Conservation (phyloP, 345 rosid species). For the Noccaea bulbosa region DNA sequence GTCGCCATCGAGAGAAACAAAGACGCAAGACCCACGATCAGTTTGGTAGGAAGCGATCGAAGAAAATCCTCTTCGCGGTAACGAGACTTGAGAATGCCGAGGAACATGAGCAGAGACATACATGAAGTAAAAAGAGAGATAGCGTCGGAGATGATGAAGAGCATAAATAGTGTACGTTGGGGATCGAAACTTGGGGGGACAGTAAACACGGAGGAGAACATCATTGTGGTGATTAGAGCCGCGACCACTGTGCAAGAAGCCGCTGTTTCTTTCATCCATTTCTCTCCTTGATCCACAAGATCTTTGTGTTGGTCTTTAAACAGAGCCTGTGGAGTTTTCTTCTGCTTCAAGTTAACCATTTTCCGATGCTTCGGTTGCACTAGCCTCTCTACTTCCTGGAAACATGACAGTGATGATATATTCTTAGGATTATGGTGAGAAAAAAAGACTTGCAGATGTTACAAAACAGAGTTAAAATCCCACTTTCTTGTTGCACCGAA, state of each 20-base stretch:
- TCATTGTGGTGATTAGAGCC: slow-evolving; percentile 61
- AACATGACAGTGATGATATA: neutral
- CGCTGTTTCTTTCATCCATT: slow-evolving; percentile 63
- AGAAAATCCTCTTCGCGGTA: slow-evolving; percentile 62
- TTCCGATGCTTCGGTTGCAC: slow-evolving; percentile 69
- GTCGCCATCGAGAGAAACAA: slow-evolving; percentile 72
- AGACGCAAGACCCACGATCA: slow-evolving; percentile 63
- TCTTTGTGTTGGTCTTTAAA: slow-evolving; percentile 60
- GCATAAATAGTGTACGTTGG: slow-evolving; percentile 29
- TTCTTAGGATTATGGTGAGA: neutral
- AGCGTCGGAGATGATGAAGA: slow-evolving; percentile 56
- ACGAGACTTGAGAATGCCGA: slow-evolving; percentile 61
- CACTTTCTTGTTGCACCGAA: neutral
- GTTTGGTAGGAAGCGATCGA: slow-evolving; percentile 49
- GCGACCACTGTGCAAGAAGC: slow-evolving; percentile 60
- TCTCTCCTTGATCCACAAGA: slow-evolving; percentile 52
- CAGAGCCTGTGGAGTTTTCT: slow-evolving; percentile 54
- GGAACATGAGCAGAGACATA: slow-evolving; percentile 56
- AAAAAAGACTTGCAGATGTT: neutral
- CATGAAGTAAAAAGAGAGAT: slow-evolving; percentile 57
- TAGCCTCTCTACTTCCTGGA: slow-evolving; percentile 70
- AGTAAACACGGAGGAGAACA: slow-evolving; percentile 63
- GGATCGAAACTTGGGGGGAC: slow-evolving; percentile 51
- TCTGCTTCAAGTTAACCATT: slow-evolving; percentile 49
- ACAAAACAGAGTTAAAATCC: neutral